Evolutionary conservation across 2,329 filamentous ascomycete species (phyloP).

Genomic region (Sphaerulina musiva): DNA sequence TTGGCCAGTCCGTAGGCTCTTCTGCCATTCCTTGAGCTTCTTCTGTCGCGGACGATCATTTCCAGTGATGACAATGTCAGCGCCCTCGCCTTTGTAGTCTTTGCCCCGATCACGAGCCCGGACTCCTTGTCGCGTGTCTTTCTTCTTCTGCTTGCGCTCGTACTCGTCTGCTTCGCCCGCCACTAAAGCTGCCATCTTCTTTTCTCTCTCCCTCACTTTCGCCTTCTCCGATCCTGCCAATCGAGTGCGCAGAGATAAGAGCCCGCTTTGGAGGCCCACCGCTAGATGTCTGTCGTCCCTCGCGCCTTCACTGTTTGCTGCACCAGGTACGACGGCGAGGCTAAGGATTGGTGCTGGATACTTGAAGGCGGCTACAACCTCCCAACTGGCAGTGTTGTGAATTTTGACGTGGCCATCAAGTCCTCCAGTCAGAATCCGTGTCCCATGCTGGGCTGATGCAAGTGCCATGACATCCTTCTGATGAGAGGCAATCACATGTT

Average conservation of each 20-base stretch:
- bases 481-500: constrained; percentile 84
- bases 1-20: constrained; percentile 67
- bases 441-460: constrained; percentile 70
- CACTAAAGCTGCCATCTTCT: constrained; percentile 76
- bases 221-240: constrained; percentile 75
- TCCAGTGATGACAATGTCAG: constrained; percentile 79
- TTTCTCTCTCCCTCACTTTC: constrained; percentile 67
- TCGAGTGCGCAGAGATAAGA: constrained; percentile 86
- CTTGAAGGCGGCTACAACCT: constrained; percentile 89
- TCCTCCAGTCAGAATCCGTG: constrained; percentile 76
- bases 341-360: constrained; percentile 88
- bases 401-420: constrained; percentile 96
- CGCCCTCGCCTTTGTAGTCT: constrained; percentile 75
- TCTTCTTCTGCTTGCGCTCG: constrained; percentile 63
- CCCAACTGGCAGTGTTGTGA: constrained; percentile 90
- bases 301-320: constrained; percentile 43
- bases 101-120: constrained; percentile 58
- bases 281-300: constrained; percentile 85
- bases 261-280: constrained; percentile 88
- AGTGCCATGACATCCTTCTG: constrained; percentile 95
- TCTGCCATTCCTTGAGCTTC: constrained; percentile 70
- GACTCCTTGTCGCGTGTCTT: constrained; percentile 54
- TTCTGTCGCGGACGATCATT: constrained; percentile 59
- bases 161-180: constrained; percentile 71
- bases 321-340: constrained; percentile 63